Percentiles rank a stretch among this genome's conserved stretches.
Conservation (phyloP, 345 rosid genomes). For the Cardiospermum halicacabum region DNA sequence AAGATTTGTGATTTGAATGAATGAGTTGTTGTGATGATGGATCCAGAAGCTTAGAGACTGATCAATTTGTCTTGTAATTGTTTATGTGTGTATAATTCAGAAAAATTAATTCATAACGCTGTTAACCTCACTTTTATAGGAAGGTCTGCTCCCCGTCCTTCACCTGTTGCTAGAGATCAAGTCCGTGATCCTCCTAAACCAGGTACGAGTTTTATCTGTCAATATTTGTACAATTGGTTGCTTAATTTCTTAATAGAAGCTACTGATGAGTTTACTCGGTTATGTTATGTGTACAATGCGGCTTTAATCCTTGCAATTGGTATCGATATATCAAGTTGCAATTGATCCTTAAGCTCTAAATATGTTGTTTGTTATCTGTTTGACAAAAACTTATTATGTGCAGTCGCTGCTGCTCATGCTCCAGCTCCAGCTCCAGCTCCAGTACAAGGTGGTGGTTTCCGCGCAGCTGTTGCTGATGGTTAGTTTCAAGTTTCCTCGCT, state of each 20-base stretch:
- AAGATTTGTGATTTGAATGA: too few species aligned
- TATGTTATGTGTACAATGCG: not conserved
- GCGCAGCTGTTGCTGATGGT: slow-evolving; percentile 24
- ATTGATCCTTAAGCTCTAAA: not conserved
- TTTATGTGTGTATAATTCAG: not conserved
- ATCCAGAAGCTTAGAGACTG: too few species aligned
- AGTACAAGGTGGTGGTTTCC: slow-evolving; percentile 11
- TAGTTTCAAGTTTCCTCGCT: not conserved
- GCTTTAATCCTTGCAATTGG: not conserved
- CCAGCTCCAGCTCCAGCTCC: slow-evolving; percentile 24
- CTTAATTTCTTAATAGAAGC: not conserved
- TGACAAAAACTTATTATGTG: not conserved
- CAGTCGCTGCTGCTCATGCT: slow-evolving; percentile 2
- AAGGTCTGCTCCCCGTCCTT: slow-evolving; percentile 10
- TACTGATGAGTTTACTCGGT: not conserved
- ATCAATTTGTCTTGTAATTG: not conserved
- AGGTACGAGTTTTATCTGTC: not conserved
- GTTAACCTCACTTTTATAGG: not conserved
- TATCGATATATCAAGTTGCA: not conserved
- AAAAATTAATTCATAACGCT: too few species aligned
- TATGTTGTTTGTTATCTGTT: not conserved
- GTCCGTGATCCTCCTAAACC: slow-evolving; percentile 6
- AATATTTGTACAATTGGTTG: not conserved
- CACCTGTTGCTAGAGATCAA: too few species aligned
- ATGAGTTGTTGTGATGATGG: too few species aligned